A percentile compares a stretch with the other conserved stretches of the same genome.
Conservation (phyloP, 2,329 filamentous ascomycete genomes). For the Macroventuria anomochaeta region DNA sequence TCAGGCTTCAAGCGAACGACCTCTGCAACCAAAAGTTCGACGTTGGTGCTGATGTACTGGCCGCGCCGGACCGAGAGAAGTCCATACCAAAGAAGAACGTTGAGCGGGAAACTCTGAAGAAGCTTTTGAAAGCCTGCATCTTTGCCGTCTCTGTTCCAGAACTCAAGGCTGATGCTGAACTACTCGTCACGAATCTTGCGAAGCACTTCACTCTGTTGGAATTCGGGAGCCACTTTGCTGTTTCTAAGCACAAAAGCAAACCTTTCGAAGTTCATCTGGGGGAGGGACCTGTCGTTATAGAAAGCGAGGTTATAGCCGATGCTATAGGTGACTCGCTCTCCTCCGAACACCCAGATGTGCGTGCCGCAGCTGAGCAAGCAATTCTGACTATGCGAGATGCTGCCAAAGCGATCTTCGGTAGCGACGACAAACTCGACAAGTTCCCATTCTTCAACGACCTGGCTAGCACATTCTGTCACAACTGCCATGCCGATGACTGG, state of each 20-base stretch:
- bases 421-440: constrained; percentile 71
- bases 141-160: constrained; percentile 83
- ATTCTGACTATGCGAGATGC: constrained; percentile 80
- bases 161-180: constrained; percentile 75
- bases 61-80: constrained; percentile 76
- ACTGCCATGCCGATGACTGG: constrained; percentile 98
- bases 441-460: constrained; percentile 86
- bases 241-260: constrained; percentile 76
- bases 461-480: constrained; percentile 85
- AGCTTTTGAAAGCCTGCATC: constrained; percentile 86
- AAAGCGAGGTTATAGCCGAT: constrained; percentile 85
- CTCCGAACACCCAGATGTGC: constrained; percentile 79
- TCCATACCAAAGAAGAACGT: constrained; percentile 86
- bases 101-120: constrained; percentile 82
- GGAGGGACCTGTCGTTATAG: constrained; percentile 85
- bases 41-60: constrained; percentile 72
- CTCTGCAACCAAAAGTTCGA: constrained; percentile 75
- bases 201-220: constrained; percentile 91
- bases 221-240: constrained; percentile 81
- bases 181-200: constrained; percentile 80
- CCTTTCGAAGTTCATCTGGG: constrained; percentile 85
- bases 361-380: constrained; percentile 80
- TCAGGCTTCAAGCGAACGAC: constrained; percentile 90
- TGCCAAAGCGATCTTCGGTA: constrained; percentile 79
- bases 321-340: constrained; percentile 89